Conservation (phyloP, 2,329 filamentous ascomycete genomes). For the Colletotrichum navitas region DNA sequence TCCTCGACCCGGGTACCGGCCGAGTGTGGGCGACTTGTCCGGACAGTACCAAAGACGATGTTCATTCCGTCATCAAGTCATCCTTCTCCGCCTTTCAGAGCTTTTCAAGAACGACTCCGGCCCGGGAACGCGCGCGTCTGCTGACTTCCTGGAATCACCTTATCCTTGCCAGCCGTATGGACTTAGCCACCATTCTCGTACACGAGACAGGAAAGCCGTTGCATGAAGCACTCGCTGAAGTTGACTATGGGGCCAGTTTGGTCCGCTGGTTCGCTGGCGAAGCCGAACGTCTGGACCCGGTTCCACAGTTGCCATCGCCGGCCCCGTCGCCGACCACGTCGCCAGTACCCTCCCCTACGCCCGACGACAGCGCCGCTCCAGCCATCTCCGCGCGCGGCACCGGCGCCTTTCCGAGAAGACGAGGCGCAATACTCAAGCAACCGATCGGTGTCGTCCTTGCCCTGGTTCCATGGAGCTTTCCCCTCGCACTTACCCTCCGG, state of each 20-base stretch:
- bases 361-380: neutral
- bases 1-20: conserved; percentile 66
- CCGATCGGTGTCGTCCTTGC: conserved; percentile 53
- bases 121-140: conserved; percentile 52
- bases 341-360: conserved; percentile 9
- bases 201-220: conserved; percentile 70
- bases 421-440: conserved; percentile 43
- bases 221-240: conserved; percentile 64
- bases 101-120: conserved; percentile 54
- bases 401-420: conserved; percentile 5
- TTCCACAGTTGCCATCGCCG: neutral
- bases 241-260: conserved; percentile 67
- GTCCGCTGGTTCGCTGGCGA: conserved; percentile 69
- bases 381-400: neutral
- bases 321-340: neutral
- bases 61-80: conserved; percentile 54
- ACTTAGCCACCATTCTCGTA: conserved; percentile 55
- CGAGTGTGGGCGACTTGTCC: conserved; percentile 64
- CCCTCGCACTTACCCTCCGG: conserved; percentile 62
- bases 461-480: conserved; percentile 69
- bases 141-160: conserved; percentile 54
- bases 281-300: conserved; percentile 65
- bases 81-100: conserved; percentile 53
- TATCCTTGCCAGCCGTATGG: conserved; percentile 52
- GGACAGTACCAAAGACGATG: conserved; percentile 57